These are phyloP conservation scores for Xerophyta viscosa DNA, from an alignment of 106 monocot species.

Conservation along the genomic window DNA sequence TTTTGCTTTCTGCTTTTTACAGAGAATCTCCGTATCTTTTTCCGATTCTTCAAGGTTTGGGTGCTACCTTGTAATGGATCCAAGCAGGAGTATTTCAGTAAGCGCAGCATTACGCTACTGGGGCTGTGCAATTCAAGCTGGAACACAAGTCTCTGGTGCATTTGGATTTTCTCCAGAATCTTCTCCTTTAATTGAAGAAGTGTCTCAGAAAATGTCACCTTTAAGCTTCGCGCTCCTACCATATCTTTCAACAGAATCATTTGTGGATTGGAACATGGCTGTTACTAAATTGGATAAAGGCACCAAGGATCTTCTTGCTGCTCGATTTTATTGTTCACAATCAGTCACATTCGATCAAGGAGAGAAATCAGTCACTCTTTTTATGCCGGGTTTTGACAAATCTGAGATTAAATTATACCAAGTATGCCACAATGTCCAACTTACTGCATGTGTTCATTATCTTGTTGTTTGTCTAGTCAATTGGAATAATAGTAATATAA, in stretches of 20 bases:
- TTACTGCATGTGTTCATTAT: no score
- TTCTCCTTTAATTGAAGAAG: conserved; percentile 20
- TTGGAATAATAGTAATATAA: no score
- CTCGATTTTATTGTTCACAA: conserved; percentile 6
- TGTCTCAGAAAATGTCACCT: conserved; percentile 46
- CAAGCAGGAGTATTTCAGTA: conserved; percentile 31
- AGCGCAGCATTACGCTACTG: conserved; percentile 74
- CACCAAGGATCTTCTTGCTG: conserved; percentile 37
- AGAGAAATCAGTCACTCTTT: conserved; percentile 63
- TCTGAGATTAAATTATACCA: conserved; percentile 91
- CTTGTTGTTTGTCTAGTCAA: no score
- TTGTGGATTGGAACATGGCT: conserved; percentile 39
- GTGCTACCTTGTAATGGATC: conserved; percentile 79
- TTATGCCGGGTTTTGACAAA: conserved; percentile 92
- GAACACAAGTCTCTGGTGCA: conserved; percentile 58
- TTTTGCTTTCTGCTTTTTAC: no score
- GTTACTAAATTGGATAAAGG: conserved; percentile 24
- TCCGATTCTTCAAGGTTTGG: conserved; percentile 58
- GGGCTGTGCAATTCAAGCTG: conserved; percentile 97
- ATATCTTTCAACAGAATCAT: conserved; percentile 33
- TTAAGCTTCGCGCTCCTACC: conserved; percentile 53
- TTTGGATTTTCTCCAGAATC: conserved; percentile 46
- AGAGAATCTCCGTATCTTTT: conserved; percentile 52
- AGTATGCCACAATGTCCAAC: no score
- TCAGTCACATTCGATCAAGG: conserved; percentile 54